Conservation (phyloP, 78 protist genomes). For the Speleostelium caveatum region DNA sequence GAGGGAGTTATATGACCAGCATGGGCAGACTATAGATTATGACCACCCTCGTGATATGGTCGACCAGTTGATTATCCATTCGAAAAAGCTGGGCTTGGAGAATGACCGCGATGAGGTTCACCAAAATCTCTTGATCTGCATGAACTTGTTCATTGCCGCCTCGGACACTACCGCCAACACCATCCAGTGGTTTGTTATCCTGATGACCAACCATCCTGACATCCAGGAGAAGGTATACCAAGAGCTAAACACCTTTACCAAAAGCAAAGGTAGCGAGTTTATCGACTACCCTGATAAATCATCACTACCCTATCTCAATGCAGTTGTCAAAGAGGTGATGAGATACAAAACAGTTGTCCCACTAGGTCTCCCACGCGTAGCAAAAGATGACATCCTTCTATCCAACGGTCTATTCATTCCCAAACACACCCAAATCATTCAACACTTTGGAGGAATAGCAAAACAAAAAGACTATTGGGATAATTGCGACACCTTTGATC, state of each 20-base stretch:
- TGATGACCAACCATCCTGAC: slow-evolving; percentile 24
- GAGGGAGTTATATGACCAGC: too few relatives aligned
- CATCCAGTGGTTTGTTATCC: neutral
- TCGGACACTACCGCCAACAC: slow-evolving; percentile 9
- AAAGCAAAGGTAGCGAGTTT: too few relatives aligned
- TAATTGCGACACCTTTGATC: neutral
- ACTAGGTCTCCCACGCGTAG: neutral
- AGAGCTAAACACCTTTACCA: too few relatives aligned
- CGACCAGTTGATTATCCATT: too few relatives aligned
- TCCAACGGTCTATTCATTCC: slow-evolving; percentile 15
- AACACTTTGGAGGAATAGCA: neutral
- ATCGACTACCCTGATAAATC: slow-evolving; percentile 9
- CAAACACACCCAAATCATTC: neutral
- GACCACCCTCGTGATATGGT: too few relatives aligned
- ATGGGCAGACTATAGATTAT: too few relatives aligned
- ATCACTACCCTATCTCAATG: neutral
- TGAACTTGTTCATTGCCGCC: too few relatives aligned
- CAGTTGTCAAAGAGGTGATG: slow-evolving; percentile 18
- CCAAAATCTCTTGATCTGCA: too few relatives aligned
- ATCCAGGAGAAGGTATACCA: slow-evolving; percentile 17
- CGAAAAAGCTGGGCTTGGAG: too few relatives aligned
- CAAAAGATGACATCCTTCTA: neutral
- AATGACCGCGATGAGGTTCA: too few relatives aligned
- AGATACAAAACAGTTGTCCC: slow-evolving; percentile 5
- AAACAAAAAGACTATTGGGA: slow-evolving; percentile 7